phyloP scores from a whole-genome alignment of 257 asterid genomes.

The Cinchona pubescens region DNA sequence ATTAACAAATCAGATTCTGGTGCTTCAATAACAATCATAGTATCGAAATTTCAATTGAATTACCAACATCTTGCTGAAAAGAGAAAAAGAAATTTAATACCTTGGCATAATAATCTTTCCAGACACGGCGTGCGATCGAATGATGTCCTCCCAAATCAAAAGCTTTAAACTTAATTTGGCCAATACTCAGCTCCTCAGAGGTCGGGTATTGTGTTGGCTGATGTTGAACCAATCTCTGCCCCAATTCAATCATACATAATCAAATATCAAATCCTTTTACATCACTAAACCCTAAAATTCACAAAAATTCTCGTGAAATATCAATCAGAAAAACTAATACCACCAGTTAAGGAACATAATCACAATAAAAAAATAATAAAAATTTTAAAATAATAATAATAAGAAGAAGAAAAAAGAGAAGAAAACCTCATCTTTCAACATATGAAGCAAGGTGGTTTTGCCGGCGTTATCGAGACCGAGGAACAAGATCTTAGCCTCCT shows the following conservation, averaged over 20 bases:
- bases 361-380: background rate
- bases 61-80: background rate
- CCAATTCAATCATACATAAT: constrained; percentile 20
- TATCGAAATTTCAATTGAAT: background rate
- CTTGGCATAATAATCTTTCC: constrained; percentile 95
- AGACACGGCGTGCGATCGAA: constrained; percentile 87
- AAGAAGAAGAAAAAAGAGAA: background rate
- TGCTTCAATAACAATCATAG: background rate
- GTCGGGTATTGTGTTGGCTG: constrained; percentile 93
- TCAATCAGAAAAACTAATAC: too few relatives aligned
- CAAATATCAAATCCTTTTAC: too few relatives aligned
- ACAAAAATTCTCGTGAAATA: too few relatives aligned
- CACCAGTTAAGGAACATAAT: too few relatives aligned
- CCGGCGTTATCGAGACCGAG: constrained; percentile 96
- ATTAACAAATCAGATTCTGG: background rate
- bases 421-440: constrained; percentile 84
- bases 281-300: too few relatives aligned
- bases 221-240: constrained; percentile 85
- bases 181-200: constrained; percentile 88
- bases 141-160: constrained; percentile 96
- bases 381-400: background rate
- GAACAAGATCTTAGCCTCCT: constrained; percentile 92
- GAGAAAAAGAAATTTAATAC: constrained; percentile 25
- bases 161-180: constrained; percentile 85
- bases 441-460: constrained; percentile 90